Conservation (phyloP, 2,329 filamentous ascomycete genomes). For the Colletotrichum simmondsii region DNA sequence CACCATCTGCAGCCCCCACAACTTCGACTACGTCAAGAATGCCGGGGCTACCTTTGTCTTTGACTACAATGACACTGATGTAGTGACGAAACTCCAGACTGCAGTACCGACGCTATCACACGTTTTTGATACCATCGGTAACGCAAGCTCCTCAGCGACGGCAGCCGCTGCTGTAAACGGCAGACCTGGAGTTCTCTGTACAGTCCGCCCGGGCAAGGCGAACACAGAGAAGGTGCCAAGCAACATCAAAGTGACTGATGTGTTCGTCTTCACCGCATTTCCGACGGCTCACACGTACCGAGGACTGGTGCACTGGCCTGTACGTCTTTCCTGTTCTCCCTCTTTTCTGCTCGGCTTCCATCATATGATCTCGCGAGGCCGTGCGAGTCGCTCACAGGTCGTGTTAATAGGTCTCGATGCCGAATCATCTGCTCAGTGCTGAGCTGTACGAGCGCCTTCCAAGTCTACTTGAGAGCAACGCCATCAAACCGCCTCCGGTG, state of each 20-base stretch:
- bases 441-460: no score
- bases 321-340: no score
- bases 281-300: neutral
- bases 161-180: neutral
- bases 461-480: no score
- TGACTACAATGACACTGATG: neutral
- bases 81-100: neutral
- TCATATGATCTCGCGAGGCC: neutral
- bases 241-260: neutral
- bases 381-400: neutral
- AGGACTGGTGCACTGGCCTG: neutral
- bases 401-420: no score
- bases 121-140: neutral
- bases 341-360: no score
- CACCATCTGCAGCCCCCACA: neutral
- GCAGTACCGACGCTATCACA: neutral
- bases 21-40: neutral
- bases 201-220: neutral
- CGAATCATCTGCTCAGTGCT: no score
- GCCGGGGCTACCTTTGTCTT: neutral
- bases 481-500: no score
- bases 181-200: neutral
- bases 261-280: neutral
- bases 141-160: neutral
- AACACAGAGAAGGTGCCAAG: neutral